Percentiles rank a stretch among this genome's conserved stretches.
Conservation (phyloP, 1,284 basidiomycete genomes). For the Tylopilus sp. region DNA sequence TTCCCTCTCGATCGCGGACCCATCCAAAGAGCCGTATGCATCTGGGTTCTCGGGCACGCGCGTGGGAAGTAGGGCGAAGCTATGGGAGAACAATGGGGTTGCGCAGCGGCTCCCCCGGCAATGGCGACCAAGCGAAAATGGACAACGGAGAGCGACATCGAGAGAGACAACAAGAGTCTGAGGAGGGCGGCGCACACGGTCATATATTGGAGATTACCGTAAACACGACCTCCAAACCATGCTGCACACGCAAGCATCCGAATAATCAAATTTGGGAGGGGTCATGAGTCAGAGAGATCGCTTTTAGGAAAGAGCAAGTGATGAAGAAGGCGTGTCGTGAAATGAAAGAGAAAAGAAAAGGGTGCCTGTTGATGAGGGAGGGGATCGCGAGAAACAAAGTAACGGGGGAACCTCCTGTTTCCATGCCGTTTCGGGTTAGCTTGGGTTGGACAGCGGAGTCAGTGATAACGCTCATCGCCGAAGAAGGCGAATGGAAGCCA, state of each 20-base stretch:
- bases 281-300: background rate
- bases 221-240: background rate
- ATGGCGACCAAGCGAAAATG: background rate
- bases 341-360: background rate
- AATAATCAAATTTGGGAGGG: conserved; percentile 17
- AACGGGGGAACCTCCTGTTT: conserved; percentile 14
- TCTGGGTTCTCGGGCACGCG: background rate
- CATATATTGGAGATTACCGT: conserved; percentile 9
- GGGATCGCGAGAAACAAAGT: conserved; percentile 7
- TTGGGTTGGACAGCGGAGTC: conserved; percentile 11
- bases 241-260: conserved; percentile 9
- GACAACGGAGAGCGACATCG: background rate
- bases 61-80: background rate
- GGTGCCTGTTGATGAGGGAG: conserved; percentile 6
- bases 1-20: background rate
- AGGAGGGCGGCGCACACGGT: conserved; percentile 11
- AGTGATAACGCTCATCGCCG: conserved; percentile 16
- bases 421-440: conserved; percentile 18
- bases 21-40: background rate
- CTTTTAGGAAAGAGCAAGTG: conserved; percentile 10
- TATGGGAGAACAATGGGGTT: background rate
- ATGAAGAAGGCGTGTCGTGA: conserved; percentile 3
- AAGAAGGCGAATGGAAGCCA: conserved; percentile 14
- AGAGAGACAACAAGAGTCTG: background rate
- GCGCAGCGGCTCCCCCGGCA: background rate